Evolutionary conservation across 2,329 filamentous ascomycete species (phyloP).

Genomic region (Pseudopithomyces chartarum): DNA sequence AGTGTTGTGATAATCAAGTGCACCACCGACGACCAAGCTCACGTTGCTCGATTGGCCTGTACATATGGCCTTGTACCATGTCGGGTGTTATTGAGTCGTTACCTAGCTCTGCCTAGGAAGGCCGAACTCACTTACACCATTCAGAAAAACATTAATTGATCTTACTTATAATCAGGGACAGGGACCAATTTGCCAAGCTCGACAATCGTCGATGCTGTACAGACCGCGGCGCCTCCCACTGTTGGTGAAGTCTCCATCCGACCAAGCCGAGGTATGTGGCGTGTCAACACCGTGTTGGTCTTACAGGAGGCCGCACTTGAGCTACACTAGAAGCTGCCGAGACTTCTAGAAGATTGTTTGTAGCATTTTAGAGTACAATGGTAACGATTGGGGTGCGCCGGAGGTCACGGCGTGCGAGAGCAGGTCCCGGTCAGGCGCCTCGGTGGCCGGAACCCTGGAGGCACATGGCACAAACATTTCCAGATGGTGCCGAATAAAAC

Average conservation of each 20-base stretch:
- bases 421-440: not conserved
- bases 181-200: not conserved
- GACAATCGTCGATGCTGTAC: conserved; percentile 1
- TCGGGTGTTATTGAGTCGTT: no score
- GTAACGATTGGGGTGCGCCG: not conserved
- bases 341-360: conserved; percentile 8
- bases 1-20: no score
- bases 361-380: not conserved
- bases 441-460: no score
- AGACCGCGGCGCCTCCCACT: not conserved
- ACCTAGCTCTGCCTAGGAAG: no score
- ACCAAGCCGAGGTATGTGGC: not conserved
- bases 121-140: no score
- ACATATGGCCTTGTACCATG: no score
- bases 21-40: no score
- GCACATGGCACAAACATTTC: no score
- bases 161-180: no score
- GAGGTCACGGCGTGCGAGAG: not conserved
- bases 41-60: no score
- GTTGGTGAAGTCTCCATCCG: not conserved
- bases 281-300: not conserved
- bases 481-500: no score
- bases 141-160: no score
- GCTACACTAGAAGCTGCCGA: not conserved
- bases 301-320: not conserved